phyloP scores from a whole-genome alignment of 2,329 filamentous ascomycete species.

The Calonectria henricotiae region DNA sequence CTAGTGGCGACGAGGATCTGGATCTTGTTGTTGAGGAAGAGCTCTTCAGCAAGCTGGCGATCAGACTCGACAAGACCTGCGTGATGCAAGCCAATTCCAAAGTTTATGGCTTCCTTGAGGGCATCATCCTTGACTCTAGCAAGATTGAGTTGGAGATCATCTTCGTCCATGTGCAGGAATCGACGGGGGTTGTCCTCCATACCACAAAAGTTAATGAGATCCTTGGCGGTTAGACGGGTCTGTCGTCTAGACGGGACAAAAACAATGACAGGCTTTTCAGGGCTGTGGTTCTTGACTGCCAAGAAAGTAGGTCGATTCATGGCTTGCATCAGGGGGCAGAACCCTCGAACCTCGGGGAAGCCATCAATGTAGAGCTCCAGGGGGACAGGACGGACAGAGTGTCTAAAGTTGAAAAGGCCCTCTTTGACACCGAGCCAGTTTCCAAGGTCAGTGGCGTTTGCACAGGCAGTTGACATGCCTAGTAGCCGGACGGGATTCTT shows the following conservation, averaged over 20 bases:
- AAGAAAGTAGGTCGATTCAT: slow-evolving; percentile 99
- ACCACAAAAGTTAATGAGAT: slow-evolving; percentile 96
- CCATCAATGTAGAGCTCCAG: slow-evolving; percentile 98
- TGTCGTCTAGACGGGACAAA: slow-evolving; percentile 97
- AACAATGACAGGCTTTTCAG: slow-evolving; percentile 97
- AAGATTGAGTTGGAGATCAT: slow-evolving; percentile 92
- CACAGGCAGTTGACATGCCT: slow-evolving; percentile 99
- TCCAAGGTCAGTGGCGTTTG: slow-evolving; percentile 92
- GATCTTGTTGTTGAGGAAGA: slow-evolving; percentile 98
- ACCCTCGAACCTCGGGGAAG: slow-evolving; percentile 94
- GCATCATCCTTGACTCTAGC: slow-evolving; percentile 93
- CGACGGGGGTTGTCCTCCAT: slow-evolving; percentile 98
- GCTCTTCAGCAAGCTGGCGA: slow-evolving; percentile 90
- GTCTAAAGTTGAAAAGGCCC: slow-evolving; percentile 95
- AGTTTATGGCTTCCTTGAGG: slow-evolving; percentile 92
- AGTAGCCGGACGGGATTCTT: slow-evolving; percentile 90
- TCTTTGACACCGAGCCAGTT: slow-evolving; percentile 99
- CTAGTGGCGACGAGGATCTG: slow-evolving; percentile 97
- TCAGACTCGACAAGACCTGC: slow-evolving; percentile 97
- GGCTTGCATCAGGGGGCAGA: slow-evolving; percentile 98
- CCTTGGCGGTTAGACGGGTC: slow-evolving; percentile 94
- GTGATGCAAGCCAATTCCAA: slow-evolving; percentile 97
- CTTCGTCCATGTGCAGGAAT: slow-evolving; percentile 95
- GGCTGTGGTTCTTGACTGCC: slow-evolving; percentile 96
- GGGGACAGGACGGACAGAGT: slow-evolving; percentile 96